Evolutionary conservation across 202 grass and related monocot species (phyloP).

Genomic region (Carex sylvatica): DNA sequence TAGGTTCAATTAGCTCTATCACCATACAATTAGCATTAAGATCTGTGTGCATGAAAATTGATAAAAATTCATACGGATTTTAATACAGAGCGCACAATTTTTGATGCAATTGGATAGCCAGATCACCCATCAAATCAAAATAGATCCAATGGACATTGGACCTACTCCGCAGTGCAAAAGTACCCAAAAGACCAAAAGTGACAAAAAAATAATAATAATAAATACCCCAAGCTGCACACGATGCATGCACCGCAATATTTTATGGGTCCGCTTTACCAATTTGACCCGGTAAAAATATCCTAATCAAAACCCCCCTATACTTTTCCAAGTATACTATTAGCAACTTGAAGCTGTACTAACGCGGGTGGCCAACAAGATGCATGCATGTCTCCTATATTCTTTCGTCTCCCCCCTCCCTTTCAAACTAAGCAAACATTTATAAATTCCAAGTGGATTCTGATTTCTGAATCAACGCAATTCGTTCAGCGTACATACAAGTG

Average conservation of each 20-base stretch:
- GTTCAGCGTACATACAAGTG: constrained; percentile 1
- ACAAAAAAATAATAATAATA: background rate
- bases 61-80: too few species aligned
- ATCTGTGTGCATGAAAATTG: too few species aligned
- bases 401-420: background rate
- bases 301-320: too few species aligned
- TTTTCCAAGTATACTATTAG: background rate
- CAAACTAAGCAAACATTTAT: background rate
- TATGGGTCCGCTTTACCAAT: background rate
- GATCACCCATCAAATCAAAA: too few species aligned
- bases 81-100: too few species aligned
- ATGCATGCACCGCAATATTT: constrained; percentile 11
- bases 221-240: background rate
- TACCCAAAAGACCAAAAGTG: background rate
- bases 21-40: too few species aligned
- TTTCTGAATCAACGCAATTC: constrained; percentile 4
- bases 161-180: too few species aligned
- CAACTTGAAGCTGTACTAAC: background rate
- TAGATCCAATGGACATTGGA: too few species aligned
- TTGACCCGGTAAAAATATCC: background rate
- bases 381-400: constrained; percentile 11
- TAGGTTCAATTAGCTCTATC: too few species aligned
- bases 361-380: background rate
- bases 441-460: background rate
- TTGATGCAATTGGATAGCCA: too few species aligned